phyloP scores from a whole-genome alignment of 306 rosid genomes.

The Hylodesmum podocarpum region DNA sequence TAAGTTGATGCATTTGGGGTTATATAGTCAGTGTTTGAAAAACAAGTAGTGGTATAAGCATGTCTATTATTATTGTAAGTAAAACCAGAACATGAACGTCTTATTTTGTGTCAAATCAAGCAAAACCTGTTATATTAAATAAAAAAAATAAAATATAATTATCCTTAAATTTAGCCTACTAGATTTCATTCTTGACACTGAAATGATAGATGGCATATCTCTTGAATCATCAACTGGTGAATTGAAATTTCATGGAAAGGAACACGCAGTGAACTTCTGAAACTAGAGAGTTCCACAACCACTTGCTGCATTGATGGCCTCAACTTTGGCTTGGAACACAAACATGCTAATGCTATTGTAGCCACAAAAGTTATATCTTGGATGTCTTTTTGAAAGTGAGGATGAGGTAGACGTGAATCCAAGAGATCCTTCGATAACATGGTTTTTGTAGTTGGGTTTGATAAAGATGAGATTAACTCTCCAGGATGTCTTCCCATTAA shows the following conservation, averaged over 20 bases:
- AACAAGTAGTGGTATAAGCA: too few species aligned
- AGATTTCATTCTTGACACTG: too few species aligned
- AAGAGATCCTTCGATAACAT: not conserved
- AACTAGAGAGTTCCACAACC: not conserved
- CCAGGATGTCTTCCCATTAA: not conserved
- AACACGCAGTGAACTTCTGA: not conserved
- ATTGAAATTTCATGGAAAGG: not conserved
- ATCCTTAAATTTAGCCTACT: too few species aligned
- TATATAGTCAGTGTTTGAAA: too few species aligned
- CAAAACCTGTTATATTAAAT: too few species aligned
- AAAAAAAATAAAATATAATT: too few species aligned
- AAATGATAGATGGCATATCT: not conserved
- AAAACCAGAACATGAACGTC: too few species aligned
- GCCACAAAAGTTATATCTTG: not conserved
- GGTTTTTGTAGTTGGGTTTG: not conserved
- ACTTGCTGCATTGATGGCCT: constrained; percentile 7
- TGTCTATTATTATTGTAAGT: too few species aligned
- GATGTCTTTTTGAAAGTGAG: not conserved
- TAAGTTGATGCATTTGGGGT: too few species aligned
- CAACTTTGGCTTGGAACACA: not conserved
- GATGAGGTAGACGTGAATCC: not conserved
- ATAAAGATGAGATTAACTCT: not conserved
- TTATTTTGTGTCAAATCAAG: too few species aligned
- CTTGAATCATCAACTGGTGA: not conserved
- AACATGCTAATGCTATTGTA: not conserved